A percentile compares a stretch with the other conserved stretches of the same genome.
Evolutionary conservation across 2,329 filamentous ascomycete species (phyloP).

Genomic region (Westerdykella ornata): DNA sequence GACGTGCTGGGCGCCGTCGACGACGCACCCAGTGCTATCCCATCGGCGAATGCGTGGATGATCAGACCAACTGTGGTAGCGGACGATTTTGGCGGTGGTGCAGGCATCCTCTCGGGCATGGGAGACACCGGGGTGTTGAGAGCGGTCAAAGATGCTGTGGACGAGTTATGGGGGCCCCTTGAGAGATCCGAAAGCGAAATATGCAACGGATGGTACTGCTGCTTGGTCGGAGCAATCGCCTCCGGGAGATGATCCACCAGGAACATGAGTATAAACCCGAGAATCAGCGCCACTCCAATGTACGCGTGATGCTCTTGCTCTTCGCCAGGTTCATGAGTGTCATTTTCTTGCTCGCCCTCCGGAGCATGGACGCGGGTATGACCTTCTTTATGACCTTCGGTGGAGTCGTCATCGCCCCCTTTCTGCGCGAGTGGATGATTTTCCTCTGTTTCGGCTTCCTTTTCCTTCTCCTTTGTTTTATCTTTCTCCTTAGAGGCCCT

Average conservation of each 20-base stretch:
- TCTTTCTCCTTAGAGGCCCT: slow-evolving; percentile 18
- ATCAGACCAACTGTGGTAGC: slow-evolving; percentile 79
- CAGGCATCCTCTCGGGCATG: slow-evolving; percentile 26
- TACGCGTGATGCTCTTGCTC: slow-evolving; percentile 60
- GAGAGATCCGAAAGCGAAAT: slow-evolving; percentile 82
- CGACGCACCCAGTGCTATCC: slow-evolving; percentile 90
- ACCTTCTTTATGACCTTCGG: slow-evolving; percentile 33
- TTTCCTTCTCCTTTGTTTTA: slow-evolving; percentile 16
- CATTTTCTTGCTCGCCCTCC: slow-evolving; percentile 37
- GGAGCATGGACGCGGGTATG: slow-evolving; percentile 33
- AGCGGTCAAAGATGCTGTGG: slow-evolving; percentile 30
- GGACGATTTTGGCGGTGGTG: slow-evolving; percentile 34
- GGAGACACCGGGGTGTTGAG: slow-evolving; percentile 17
- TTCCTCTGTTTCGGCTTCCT: slow-evolving; percentile 14
- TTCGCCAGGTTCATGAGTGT: slow-evolving; percentile 31
- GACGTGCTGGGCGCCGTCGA: slow-evolving; percentile 53
- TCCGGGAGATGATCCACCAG: slow-evolving; percentile 61
- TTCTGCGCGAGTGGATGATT: slow-evolving; percentile 25
- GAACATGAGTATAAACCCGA: slow-evolving; percentile 95
- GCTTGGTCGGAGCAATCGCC: slow-evolving; percentile 45
- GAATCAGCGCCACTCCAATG: slow-evolving; percentile 77
- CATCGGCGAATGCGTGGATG: slow-evolving; percentile 91
- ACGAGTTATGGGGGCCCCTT: slow-evolving; percentile 41
- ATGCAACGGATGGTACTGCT: slow-evolving; percentile 65
- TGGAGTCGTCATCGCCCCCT: slow-evolving; percentile 35